Conservation (phyloP, 2,329 filamentous ascomycete species). For the Pseudopyrenochaeta lycopersici region DNA sequence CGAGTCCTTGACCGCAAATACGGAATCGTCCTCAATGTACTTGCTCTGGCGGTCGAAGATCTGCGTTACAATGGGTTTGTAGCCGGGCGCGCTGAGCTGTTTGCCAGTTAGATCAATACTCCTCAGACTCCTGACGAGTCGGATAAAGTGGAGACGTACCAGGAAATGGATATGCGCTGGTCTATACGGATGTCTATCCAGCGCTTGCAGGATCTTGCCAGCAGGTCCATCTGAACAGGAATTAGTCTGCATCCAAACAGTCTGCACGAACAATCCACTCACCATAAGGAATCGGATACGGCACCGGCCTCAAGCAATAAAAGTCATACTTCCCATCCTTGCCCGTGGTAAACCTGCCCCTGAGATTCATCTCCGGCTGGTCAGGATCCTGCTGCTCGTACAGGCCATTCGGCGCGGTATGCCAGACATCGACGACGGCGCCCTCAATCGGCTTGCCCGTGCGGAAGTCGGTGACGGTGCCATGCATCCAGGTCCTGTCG, state of each 20-base stretch:
- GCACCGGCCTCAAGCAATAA: constrained; percentile 54
- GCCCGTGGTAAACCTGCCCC: constrained; percentile 76
- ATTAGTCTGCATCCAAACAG: too few relatives aligned
- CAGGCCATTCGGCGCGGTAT: constrained; percentile 75
- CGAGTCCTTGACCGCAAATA: constrained; percentile 68
- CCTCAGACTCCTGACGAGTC: neutral
- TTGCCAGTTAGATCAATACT: constrained; percentile 9
- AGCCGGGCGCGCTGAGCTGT: constrained; percentile 64
- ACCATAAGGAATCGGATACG: constrained; percentile 63
- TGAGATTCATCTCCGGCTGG: constrained; percentile 77
- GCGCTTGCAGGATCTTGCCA: constrained; percentile 64
- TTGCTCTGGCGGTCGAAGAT: constrained; percentile 75
- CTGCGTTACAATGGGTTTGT: constrained; percentile 78
- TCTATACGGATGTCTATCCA: constrained; percentile 69
- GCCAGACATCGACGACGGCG: constrained; percentile 80
- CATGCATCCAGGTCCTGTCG: constrained; percentile 71
- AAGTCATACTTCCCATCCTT: constrained; percentile 67
- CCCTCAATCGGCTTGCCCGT: constrained; percentile 71
- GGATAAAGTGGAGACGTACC: constrained; percentile 47
- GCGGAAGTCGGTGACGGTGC: constrained; percentile 64
- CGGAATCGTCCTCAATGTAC: constrained; percentile 67
- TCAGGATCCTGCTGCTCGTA: constrained; percentile 76
- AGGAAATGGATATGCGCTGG: constrained; percentile 72
- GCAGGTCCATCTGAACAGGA: constrained; percentile 59
- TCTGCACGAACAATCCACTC: too few relatives aligned